Conservation (phyloP, 495 filamentous ascomycete genomes). For the Hyaloscypha bicolor region DNA sequence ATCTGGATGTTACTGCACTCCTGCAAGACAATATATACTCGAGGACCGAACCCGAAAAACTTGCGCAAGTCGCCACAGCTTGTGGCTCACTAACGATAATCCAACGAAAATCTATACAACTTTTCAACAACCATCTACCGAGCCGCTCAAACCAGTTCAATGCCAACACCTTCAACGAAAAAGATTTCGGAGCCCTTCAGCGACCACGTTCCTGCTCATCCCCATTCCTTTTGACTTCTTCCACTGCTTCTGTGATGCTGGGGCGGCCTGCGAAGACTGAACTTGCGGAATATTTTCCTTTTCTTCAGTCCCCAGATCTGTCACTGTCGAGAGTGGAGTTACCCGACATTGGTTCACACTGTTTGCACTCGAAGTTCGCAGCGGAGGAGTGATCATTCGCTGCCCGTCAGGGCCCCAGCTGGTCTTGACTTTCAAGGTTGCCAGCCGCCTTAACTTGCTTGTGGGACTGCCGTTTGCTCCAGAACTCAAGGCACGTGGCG, state of each 20-base stretch:
- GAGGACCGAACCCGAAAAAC: neutral
- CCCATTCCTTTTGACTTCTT: constrained; percentile 19
- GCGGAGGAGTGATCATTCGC: constrained; percentile 30
- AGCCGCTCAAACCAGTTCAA: neutral
- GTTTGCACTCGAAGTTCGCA: constrained; percentile 32
- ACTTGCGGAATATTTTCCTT: constrained; percentile 24
- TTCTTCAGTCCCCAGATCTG: constrained; percentile 19
- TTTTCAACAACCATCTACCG: neutral
- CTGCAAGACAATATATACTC: neutral
- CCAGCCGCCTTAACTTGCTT: constrained; percentile 19
- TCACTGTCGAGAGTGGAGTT: constrained; percentile 11
- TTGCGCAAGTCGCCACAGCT: neutral
- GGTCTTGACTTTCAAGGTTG: constrained; percentile 22
- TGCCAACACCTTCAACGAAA: constrained; percentile 23
- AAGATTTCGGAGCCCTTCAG: constrained; percentile 27
- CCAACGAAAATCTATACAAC: neutral
- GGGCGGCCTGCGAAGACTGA: neutral
- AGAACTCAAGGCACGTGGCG: neutral
- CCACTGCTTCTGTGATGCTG: constrained; percentile 7
- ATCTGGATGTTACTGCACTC: neutral
- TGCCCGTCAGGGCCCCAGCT: constrained; percentile 29
- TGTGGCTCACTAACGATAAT: constrained; percentile 11
- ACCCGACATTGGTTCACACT: constrained; percentile 23
- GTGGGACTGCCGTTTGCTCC: constrained; percentile 19
- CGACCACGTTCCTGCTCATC: constrained; percentile 18